A percentile compares a stretch with the other conserved stretches of the same genome.
Evolutionary conservation across 2,329 filamentous ascomycete genomes (phyloP).

Genomic region (Chaetomium sp.): DNA sequence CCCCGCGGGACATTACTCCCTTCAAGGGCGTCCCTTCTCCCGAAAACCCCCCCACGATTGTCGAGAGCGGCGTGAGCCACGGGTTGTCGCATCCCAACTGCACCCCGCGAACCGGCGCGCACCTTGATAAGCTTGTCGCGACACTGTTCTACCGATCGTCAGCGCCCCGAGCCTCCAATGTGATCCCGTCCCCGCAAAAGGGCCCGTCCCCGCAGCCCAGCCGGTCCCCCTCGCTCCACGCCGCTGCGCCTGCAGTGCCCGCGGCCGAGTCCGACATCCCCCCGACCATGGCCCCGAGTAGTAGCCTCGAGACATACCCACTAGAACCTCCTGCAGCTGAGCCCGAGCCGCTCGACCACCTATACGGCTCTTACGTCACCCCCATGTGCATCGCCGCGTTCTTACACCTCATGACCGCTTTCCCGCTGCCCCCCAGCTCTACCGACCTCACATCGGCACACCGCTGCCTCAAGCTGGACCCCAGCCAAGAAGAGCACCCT

Average conservation of each 20-base stretch:
- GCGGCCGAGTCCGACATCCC: conserved; percentile 37
- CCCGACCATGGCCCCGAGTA: conserved; percentile 53
- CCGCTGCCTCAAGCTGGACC: conserved; percentile 50
- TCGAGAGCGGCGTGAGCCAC: conserved; percentile 57
- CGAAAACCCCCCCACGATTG: conserved; percentile 51
- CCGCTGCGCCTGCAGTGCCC: conserved; percentile 11
- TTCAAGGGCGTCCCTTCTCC: conserved; percentile 57
- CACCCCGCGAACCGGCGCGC: conserved; percentile 43
- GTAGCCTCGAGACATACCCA: conserved; percentile 51
- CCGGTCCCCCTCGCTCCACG: conserved; percentile 26
- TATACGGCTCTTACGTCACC: conserved; percentile 60
- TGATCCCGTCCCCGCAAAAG: conserved; percentile 32
- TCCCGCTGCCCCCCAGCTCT: conserved; percentile 48
- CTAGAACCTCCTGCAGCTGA: conserved; percentile 52
- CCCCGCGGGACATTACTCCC: conserved; percentile 36
- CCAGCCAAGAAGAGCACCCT: conserved; percentile 44
- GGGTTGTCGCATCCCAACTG: conserved; percentile 59
- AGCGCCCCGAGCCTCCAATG: conserved; percentile 27
- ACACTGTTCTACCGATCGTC: conserved; percentile 57
- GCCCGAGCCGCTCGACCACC: conserved; percentile 54
- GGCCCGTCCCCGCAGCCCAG: conserved; percentile 24
- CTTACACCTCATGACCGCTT: conserved; percentile 58
- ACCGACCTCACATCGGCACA: conserved; percentile 54
- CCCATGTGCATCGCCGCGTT: conserved; percentile 60
- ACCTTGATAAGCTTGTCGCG: conserved; percentile 49